These are phyloP conservation scores for Aureobasidium sp. DNA, from an alignment of 2,329 filamentous ascomycete species.

Conservation along the genomic window DNA sequence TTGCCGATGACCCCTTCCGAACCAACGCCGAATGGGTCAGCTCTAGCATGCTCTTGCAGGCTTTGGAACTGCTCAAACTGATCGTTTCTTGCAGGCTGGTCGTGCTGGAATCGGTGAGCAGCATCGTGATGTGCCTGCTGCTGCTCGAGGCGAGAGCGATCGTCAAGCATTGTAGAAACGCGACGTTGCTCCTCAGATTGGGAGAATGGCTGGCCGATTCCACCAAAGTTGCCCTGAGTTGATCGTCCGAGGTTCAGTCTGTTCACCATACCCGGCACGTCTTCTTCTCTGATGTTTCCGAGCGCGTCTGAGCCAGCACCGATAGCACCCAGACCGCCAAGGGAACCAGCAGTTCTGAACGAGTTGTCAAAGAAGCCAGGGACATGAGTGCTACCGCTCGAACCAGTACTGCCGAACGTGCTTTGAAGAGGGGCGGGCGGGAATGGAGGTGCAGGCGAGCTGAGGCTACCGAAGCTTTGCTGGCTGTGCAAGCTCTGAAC, in stretches of 20 bases:
- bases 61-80: constrained; percentile 79
- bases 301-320: constrained; percentile 39
- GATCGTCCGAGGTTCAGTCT: constrained; percentile 53
- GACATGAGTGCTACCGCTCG: constrained; percentile 29
- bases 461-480: constrained; percentile 90
- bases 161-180: constrained; percentile 54
- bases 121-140: constrained; percentile 53
- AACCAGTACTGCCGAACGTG: constrained; percentile 17
- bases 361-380: constrained; percentile 65
- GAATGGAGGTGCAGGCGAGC: constrained; percentile 58
- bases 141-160: constrained; percentile 53
- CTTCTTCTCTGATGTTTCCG: constrained; percentile 57
- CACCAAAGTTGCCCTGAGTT: constrained; percentile 43
- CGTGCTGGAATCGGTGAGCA: constrained; percentile 38
- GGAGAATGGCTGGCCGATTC: constrained; percentile 39
- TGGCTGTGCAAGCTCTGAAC: constrained; percentile 95
- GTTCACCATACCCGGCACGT: constrained; percentile 57
- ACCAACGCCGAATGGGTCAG: constrained; percentile 16
- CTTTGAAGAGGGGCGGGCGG: constrained; percentile 53
- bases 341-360: constrained; percentile 31
- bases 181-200: constrained; percentile 43
- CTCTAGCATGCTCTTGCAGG: constrained; percentile 47
- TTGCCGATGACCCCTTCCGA: constrained; percentile 34
- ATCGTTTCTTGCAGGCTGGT: constrained; percentile 46
- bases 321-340: constrained; percentile 37